phyloP scores from a whole-genome alignment of 2,329 filamentous ascomycete species.

The Stachybotrys elegans region DNA sequence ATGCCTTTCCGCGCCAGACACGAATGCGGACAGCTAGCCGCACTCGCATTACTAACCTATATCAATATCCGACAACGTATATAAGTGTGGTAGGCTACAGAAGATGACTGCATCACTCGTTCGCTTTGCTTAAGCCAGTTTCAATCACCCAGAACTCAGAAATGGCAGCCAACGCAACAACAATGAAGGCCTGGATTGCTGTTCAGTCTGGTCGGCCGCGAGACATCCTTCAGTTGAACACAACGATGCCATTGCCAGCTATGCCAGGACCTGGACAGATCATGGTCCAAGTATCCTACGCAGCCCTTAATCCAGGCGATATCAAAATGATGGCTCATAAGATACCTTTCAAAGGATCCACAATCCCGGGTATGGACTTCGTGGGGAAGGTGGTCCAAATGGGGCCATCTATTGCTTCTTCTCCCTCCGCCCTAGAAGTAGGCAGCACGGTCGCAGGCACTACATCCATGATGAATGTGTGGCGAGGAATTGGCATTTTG shows the following conservation, averaged over 20 bases:
- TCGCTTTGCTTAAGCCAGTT: no score
- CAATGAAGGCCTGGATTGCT: slow-evolving; percentile 1
- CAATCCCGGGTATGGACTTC: neutral
- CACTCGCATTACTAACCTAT: no score
- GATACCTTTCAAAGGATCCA: neutral
- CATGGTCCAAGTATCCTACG: slow-evolving; percentile 2
- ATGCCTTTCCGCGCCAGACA: no score
- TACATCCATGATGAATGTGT: neutral
- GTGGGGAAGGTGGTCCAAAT: neutral
- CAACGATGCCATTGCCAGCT: slow-evolving; percentile 1
- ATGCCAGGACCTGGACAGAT: neutral
- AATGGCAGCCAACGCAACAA: neutral
- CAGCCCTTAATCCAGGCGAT: slow-evolving; percentile 4
- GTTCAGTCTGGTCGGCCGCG: neutral
- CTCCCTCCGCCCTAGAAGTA: neutral
- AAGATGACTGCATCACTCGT: no score
- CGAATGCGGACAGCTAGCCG: no score
- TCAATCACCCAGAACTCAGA: neutral
- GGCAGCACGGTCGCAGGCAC: slow-evolving; percentile 5
- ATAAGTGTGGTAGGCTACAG: no score
- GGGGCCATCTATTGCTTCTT: neutral
- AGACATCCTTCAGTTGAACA: neutral
- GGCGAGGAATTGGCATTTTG: slow-evolving; percentile 24
- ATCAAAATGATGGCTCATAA: slow-evolving; percentile 3
- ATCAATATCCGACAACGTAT: no score